Percentiles rank a stretch among this genome's conserved stretches.
Evolutionary conservation across 345 rosid species (phyloP).

Genomic region (Gossypium sturtianum): DNA sequence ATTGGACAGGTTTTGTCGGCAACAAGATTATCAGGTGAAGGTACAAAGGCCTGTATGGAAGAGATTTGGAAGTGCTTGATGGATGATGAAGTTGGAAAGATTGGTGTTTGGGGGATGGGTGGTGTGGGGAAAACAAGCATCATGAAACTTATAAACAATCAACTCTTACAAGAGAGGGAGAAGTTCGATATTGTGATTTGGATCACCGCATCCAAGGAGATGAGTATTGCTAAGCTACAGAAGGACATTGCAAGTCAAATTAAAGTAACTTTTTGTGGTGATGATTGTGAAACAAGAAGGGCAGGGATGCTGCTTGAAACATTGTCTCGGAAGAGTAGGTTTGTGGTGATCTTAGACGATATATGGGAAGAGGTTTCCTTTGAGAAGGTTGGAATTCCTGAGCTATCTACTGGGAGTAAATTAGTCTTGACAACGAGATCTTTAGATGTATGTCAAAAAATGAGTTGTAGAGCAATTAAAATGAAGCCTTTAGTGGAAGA

Average conservation of each 20-base stretch:
- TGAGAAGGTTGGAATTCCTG: slow-evolving; percentile 16
- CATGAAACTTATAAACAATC: not conserved
- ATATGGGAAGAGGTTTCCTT: slow-evolving; percentile 1
- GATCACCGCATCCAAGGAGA: not conserved
- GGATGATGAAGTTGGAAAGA: not conserved
- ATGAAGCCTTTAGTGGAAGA: not conserved
- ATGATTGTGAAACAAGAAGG: not conserved
- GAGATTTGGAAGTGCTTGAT: not conserved
- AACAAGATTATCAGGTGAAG: not conserved
- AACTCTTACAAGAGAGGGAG: not conserved
- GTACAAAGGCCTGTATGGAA: not conserved
- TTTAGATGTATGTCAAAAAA: not conserved
- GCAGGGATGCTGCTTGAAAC: not conserved
- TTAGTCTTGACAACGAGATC: not conserved
- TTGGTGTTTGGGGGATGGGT: not conserved
- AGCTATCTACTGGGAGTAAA: not conserved
- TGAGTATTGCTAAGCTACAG: not conserved
- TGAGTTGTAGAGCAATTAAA: not conserved
- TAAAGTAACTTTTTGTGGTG: not conserved
- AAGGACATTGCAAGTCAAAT: not conserved
- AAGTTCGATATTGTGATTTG: not conserved
- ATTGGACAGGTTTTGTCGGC: not conserved
- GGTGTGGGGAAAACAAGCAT: not conserved
- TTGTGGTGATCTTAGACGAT: slow-evolving; percentile 22
- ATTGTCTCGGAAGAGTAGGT: not conserved